Evolutionary conservation across 2,329 filamentous ascomycete genomes (phyloP), one percentile per base, ranked within the genome.

Genomic region (Paracoccidioides lutzii): DNA sequence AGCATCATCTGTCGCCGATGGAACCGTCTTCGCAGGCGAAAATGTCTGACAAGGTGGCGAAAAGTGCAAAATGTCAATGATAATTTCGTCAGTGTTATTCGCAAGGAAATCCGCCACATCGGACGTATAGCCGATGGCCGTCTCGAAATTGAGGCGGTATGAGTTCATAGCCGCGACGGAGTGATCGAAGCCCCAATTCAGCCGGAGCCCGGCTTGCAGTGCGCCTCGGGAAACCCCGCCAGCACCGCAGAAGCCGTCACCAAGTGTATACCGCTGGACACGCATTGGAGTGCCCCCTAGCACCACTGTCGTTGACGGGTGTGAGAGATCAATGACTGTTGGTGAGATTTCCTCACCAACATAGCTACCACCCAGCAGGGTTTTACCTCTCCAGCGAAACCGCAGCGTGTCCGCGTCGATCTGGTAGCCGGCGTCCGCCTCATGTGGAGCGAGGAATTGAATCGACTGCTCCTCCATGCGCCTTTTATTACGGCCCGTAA

Each of bases 1-100:
- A 0, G 71, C 75, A 0, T 87, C 84, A 48, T 90, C 84, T 28
- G 82, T 76, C 5, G 72, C 72, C 0, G 79, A 62, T 0, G 69
- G 61, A 0, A 76, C 66, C 0, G 87, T 90, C 57, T 94, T 84
- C 0, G 83, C 85, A 0, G 82, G 81, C 0, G 87, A 90, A 66
- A 84, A 90, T 2, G 78, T 81, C 61, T 91, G 87, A 55, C 89
- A 94, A 0, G 88, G 88, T 0, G 87, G 87, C 0, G 85, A 89
- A 0, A 90, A 69, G 60, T 94, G 88, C 0, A 88, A 70, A 1
- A 91, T 72, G 61, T 93, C 87, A 0, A 84, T 79, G 3, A 73
- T 72, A 7, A 76, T 59, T 2, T 68, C 64, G 0, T 69, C 60
- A 0, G 58, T 30, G 2, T 61, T 43, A 7, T 67, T 67, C 0